These are phyloP conservation scores for Alternaria viburni DNA, from an alignment of 2,329 filamentous ascomycete species.

Conservation along the genomic window DNA sequence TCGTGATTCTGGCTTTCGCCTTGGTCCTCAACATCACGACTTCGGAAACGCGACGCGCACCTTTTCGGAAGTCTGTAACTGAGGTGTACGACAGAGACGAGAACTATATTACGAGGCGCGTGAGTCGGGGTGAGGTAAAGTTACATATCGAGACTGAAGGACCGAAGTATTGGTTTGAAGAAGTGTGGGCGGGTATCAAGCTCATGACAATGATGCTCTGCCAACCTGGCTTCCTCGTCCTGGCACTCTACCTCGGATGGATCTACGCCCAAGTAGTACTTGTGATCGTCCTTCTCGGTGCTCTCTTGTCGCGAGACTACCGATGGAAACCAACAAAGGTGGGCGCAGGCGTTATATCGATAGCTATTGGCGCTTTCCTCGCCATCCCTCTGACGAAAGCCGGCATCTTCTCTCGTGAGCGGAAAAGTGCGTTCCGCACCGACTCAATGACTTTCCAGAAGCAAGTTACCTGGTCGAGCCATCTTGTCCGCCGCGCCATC, in stretches of 20 bases:
- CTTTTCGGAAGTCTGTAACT: conserved; percentile 70
- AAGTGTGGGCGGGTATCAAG: conserved; percentile 72
- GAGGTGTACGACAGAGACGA: conserved; percentile 60
- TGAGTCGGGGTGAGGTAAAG: conserved; percentile 76
- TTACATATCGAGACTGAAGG: conserved; percentile 75
- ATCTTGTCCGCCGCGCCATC: conserved; percentile 70
- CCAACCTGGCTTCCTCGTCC: conserved; percentile 74
- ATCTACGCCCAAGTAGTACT: conserved; percentile 79
- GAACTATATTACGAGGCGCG: conserved; percentile 56
- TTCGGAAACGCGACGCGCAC: conserved; percentile 74
- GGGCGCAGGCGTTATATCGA: conserved; percentile 68
- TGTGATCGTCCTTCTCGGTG: conserved; percentile 72
- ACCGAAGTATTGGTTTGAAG: conserved; percentile 78
- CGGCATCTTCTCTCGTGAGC: conserved; percentile 69
- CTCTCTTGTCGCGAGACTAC: conserved; percentile 73
- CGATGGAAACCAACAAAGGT: conserved; percentile 68
- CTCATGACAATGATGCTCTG: conserved; percentile 73
- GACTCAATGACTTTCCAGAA: conserved; percentile 72
- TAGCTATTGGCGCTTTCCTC: conserved; percentile 72
- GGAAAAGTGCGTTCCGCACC: conserved; percentile 64
- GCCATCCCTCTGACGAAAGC: conserved; percentile 78
- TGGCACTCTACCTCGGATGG: conserved; percentile 77
- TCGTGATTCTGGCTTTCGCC: conserved; percentile 69
- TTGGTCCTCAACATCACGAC: conserved; percentile 73
- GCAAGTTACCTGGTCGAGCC: conserved; percentile 72